phyloP scores from a whole-genome alignment of 495 filamentous ascomycete species.

The Penicillium waksmanii region DNA sequence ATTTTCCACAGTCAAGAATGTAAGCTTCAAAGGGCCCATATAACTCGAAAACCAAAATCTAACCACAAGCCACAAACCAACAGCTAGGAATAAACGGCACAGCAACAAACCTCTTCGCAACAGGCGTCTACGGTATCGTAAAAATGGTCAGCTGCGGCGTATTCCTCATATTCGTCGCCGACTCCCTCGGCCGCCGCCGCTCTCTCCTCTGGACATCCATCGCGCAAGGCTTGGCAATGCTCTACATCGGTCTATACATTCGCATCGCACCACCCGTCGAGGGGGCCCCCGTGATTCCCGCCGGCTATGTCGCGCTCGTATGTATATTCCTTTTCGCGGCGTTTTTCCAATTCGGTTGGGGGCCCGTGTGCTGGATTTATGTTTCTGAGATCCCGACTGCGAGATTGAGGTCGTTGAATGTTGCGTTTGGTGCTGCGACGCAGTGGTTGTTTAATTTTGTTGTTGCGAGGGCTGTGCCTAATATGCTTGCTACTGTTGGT shows the following conservation, averaged over 20 bases:
- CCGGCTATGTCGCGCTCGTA: slow-evolving; percentile 69
- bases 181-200: slow-evolving; percentile 70
- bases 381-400: slow-evolving; percentile 75
- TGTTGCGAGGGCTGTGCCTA: slow-evolving; percentile 43
- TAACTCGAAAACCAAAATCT: background rate
- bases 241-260: slow-evolving; percentile 81
- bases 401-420: slow-evolving; percentile 67
- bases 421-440: slow-evolving; percentile 68
- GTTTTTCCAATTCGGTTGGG: slow-evolving; percentile 81
- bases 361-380: slow-evolving; percentile 79
- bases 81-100: slow-evolving; percentile 50
- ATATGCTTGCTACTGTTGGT: slow-evolving; percentile 60
- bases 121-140: slow-evolving; percentile 57
- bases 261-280: slow-evolving; percentile 65
- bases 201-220: slow-evolving; percentile 76
- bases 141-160: slow-evolving; percentile 60
- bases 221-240: slow-evolving; percentile 71
- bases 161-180: slow-evolving; percentile 72
- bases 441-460: slow-evolving; percentile 55
- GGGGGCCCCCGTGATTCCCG: slow-evolving; percentile 53
- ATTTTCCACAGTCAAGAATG: slow-evolving; percentile 25
- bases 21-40: slow-evolving; percentile 9
- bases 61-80: background rate
- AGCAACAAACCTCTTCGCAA: slow-evolving; percentile 54
- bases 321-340: slow-evolving; percentile 76